phyloP scores from a whole-genome alignment of 129 eudicot genomes.

The Flaveria bidentis region DNA sequence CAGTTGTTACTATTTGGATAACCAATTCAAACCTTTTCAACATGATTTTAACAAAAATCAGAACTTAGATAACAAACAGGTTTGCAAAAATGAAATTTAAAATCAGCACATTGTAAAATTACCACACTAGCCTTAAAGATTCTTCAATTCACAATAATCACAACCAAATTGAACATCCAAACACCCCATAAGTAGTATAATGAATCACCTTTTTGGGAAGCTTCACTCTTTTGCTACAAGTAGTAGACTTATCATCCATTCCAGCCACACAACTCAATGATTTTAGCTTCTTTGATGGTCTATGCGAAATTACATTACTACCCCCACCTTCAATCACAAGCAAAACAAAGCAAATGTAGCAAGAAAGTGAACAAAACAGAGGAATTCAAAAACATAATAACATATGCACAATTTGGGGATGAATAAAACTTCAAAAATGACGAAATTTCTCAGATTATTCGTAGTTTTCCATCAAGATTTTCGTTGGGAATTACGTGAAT shows the following conservation, averaged over 20 bases:
- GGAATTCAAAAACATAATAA: conserved; percentile 5
- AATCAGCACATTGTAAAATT: background rate
- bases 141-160: background rate
- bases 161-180: background rate
- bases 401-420: background rate
- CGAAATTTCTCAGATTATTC: conserved; percentile 7
- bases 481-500: conserved; percentile 19
- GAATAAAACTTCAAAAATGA: conserved; percentile 15
- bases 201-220: conserved; percentile 57
- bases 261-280: conserved; percentile 39
- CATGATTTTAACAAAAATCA: background rate
- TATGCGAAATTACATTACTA: conserved; percentile 29
- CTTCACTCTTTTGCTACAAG: conserved; percentile 41
- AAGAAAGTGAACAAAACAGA: conserved; percentile 15
- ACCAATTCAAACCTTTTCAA: background rate
- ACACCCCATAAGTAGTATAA: background rate
- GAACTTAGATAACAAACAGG: background rate
- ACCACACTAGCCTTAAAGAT: conserved; percentile 11
- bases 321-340: conserved; percentile 34
- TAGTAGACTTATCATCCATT: conserved; percentile 33
- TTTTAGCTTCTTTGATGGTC: conserved; percentile 43
- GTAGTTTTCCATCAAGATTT: background rate
- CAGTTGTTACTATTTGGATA: background rate
- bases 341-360: background rate
- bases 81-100: no score